Base-by-base conservation (phyloP, 805 yeast genomes). In the Peterozyma toletana region DNA sequence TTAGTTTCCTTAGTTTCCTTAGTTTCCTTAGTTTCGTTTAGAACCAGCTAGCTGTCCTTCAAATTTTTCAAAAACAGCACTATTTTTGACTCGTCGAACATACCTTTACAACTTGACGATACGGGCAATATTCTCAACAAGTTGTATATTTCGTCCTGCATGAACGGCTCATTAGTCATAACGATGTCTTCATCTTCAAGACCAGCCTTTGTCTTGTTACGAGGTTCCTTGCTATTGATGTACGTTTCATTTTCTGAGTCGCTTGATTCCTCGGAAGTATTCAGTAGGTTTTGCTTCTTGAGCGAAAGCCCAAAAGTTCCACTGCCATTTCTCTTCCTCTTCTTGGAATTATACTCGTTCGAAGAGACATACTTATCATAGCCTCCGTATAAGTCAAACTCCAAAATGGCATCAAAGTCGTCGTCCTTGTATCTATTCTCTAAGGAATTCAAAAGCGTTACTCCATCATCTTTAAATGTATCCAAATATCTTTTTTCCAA, bases 401-500 rank as follows among this genome's bases (percentile, higher is more conserved):
- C 51, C 27, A 59, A 62, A 29, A 68, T 63, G 37, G 67, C 70
- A 47, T 71, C 64, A 11, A 63, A 43, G 31, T 55, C 58, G 27
- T 62, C 60, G 27, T 63, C 58, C 38, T 66, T 64, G 51, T 57
- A 59, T 6, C 42, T 35, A 9, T 47, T 41, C 37, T 47, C 51
- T 7, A 33, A 18, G 3, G 50, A 53, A 11, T 47, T 47, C 61
- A 66, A 50, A 59, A 65, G 34, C 52, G 64, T 41, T 55, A 60
- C 43, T 67, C 64, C 38, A 30, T 75, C 82, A 5, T 77, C 74
- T 0, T 90, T 86, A 59, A 86, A 89, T 33, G 72, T 62, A 48
- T 77, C 80, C 30, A 71, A 64, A 59, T 73, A 89, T 48, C 95
- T 73, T 44, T 68, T 70, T 49, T 86, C 89, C 38, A 91, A 70